These are phyloP conservation scores for Hanseniaspora mollemarum DNA, from an alignment of 805 yeast genomes.

Conservation along the genomic window DNA sequence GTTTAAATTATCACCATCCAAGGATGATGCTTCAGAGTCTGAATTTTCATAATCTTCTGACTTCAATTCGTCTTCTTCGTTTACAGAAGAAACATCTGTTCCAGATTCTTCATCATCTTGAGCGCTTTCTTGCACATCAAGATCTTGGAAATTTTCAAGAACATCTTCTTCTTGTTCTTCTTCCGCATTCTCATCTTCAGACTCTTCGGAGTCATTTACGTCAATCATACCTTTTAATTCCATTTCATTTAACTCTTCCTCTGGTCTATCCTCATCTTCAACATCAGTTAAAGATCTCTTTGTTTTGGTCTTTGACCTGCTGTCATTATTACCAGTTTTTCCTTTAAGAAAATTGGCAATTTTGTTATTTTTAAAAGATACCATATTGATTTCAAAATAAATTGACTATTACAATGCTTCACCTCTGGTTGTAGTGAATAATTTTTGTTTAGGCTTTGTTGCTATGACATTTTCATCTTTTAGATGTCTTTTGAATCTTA, in stretches of 20 bases:
- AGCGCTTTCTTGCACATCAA: constrained; percentile 1
- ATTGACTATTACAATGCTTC: background rate
- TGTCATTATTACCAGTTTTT: background rate
- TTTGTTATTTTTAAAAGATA: constrained; percentile 13
- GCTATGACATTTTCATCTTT: background rate
- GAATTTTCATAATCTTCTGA: constrained; percentile 23
- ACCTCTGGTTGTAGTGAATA: too few species aligned
- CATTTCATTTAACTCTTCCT: constrained; percentile 21
- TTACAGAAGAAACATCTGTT: constrained; percentile 23
- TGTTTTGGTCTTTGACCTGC: background rate
- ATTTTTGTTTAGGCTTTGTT: background rate
- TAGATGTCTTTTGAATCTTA: background rate
- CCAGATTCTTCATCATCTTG: constrained; percentile 20
- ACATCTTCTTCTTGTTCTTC: constrained; percentile 10
- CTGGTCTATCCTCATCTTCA: constrained; percentile 39
- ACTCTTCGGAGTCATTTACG: constrained; percentile 36
- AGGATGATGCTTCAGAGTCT: constrained; percentile 40
- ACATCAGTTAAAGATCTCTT: constrained; percentile 21
- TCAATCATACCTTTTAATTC: constrained; percentile 19
- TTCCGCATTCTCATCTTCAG: constrained; percentile 39
- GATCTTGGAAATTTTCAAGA: constrained; percentile 1
- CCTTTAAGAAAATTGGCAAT: constrained; percentile 9
- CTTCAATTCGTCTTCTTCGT: constrained; percentile 22
- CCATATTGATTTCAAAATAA: background rate
- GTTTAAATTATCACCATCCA: constrained; percentile 34